A percentile compares a stretch with the other conserved stretches of the same genome.
phyloP scores from a whole-genome alignment of 768 basidiomycete genomes.

The Rossbeevera mucosa region DNA sequence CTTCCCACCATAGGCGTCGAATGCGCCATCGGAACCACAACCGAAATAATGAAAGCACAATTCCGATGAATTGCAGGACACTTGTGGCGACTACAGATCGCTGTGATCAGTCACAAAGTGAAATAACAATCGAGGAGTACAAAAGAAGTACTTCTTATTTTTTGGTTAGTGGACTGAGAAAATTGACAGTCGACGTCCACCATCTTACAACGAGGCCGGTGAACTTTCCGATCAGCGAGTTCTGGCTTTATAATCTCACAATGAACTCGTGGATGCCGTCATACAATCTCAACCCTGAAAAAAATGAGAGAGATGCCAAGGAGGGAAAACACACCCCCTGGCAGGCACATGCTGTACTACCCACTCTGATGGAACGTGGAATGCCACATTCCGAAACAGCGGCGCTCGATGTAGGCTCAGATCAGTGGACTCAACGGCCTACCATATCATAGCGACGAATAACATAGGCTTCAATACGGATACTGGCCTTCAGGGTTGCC shows the following conservation, averaged over 20 bases:
- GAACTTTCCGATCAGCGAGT: not conserved
- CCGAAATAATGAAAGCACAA: slow-evolving; percentile 16
- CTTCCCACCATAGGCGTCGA: slow-evolving; percentile 22
- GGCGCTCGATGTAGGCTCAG: not conserved
- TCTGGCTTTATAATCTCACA: slow-evolving; percentile 1
- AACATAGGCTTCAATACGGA: not conserved
- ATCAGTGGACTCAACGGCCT: not conserved
- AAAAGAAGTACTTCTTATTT: slow-evolving; percentile 8
- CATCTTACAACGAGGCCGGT: not conserved
- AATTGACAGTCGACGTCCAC: slow-evolving; percentile 6
- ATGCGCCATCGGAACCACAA: slow-evolving; percentile 16
- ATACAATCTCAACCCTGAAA: not conserved
- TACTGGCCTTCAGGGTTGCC: slow-evolving; percentile 57
- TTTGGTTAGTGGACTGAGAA: slow-evolving; percentile 8
- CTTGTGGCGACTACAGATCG: slow-evolving; percentile 1
- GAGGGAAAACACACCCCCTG: not conserved
- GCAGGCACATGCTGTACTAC: not conserved
- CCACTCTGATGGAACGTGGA: not conserved
- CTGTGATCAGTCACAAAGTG: not conserved
- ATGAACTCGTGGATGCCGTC: not conserved
- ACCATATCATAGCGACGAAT: not conserved
- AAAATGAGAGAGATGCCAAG: not conserved
- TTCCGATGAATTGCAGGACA: slow-evolving; percentile 9
- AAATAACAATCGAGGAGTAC: not conserved
- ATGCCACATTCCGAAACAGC: not conserved